phyloP scores from a whole-genome alignment of 805 yeast species.

The Cyberlindnera euphorbiiphila region DNA sequence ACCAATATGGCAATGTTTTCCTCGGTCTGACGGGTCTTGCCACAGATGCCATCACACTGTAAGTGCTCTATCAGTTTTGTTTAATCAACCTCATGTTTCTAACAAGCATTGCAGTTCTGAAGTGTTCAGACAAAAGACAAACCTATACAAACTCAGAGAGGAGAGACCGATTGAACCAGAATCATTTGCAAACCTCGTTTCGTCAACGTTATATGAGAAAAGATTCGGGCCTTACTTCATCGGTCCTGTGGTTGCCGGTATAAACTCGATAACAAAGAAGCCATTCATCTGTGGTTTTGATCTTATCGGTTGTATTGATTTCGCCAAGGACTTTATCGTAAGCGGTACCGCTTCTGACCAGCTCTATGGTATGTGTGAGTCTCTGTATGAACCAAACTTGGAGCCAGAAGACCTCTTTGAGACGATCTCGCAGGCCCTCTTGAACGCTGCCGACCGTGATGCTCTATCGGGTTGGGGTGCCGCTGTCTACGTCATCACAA shows the following conservation, averaged over 20 bases:
- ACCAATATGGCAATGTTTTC: slow-evolving; percentile 79
- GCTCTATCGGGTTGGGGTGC: slow-evolving; percentile 99
- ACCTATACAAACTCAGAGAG: slow-evolving; percentile 84
- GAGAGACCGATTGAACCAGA: slow-evolving; percentile 91
- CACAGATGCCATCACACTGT: slow-evolving; percentile 77
- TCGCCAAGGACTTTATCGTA: slow-evolving; percentile 90
- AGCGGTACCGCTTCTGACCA: slow-evolving; percentile 97
- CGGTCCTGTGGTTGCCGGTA: slow-evolving; percentile 95
- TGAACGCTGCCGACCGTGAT: slow-evolving; percentile 96
- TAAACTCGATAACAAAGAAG: slow-evolving; percentile 72
- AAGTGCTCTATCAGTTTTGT: slow-evolving; percentile 2
- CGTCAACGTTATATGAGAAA: slow-evolving; percentile 83
- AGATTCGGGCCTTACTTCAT: slow-evolving; percentile 96
- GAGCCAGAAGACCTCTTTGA: slow-evolving; percentile 95
- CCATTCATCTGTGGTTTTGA: slow-evolving; percentile 97
- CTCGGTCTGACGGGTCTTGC: slow-evolving; percentile 95
- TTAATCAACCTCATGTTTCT: background rate
- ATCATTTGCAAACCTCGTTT: slow-evolving; percentile 87
- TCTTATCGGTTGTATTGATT: slow-evolving; percentile 93
- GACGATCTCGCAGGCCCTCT: slow-evolving; percentile 87
- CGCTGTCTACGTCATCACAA: slow-evolving; percentile 84
- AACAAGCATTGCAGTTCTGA: slow-evolving; percentile 40
- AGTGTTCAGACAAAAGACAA: slow-evolving; percentile 77
- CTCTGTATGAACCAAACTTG: slow-evolving; percentile 87
- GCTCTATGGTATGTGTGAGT: slow-evolving; percentile 97